These are phyloP conservation scores for Globisporangium irregulare DNA, from an alignment of 352 stramenopile genomes.

Conservation along the genomic window DNA sequence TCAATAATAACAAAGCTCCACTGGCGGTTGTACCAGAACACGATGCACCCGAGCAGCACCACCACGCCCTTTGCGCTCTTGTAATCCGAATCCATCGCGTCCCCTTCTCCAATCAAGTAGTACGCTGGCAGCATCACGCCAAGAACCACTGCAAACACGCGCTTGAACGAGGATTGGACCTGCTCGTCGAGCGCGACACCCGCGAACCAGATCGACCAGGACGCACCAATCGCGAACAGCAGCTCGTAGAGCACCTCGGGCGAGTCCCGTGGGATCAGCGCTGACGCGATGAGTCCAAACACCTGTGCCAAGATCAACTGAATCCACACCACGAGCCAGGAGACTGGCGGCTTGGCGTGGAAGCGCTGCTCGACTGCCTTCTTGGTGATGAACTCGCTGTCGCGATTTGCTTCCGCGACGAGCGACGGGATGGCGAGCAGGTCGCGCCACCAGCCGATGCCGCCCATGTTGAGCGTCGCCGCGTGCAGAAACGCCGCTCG, in stretches of 20 bases:
- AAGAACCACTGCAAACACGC: neutral
- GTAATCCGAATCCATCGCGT: neutral
- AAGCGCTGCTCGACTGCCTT: constrained; percentile 16
- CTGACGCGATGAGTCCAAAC: constrained; percentile 13
- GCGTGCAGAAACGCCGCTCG: constrained; percentile 21
- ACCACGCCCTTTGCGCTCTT: neutral
- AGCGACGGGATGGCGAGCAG: constrained; percentile 18
- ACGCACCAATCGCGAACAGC: constrained; percentile 18
- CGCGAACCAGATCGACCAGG: constrained; percentile 18
- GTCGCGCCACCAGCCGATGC: constrained; percentile 21
- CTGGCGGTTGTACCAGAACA: constrained; percentile 8
- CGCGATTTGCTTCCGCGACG: constrained; percentile 19
- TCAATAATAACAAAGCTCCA: constrained; percentile 2
- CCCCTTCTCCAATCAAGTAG: neutral
- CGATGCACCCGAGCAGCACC: neutral
- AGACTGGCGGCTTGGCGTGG: constrained; percentile 10
- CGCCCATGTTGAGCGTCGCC: constrained; percentile 20
- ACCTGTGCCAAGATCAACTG: constrained; percentile 9
- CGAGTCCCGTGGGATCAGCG: constrained; percentile 9
- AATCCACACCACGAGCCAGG: constrained; percentile 14
- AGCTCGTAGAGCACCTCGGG: constrained; percentile 14
- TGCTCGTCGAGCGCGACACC: constrained; percentile 16
- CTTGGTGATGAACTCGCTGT: constrained; percentile 17
- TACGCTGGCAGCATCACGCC: neutral
- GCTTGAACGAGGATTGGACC: neutral